A percentile compares a stretch with the other conserved stretches of the same genome.
Evolutionary conservation across 1,284 basidiomycete species (phyloP).

Genomic region (Tilletiopsis washingtonensis): DNA sequence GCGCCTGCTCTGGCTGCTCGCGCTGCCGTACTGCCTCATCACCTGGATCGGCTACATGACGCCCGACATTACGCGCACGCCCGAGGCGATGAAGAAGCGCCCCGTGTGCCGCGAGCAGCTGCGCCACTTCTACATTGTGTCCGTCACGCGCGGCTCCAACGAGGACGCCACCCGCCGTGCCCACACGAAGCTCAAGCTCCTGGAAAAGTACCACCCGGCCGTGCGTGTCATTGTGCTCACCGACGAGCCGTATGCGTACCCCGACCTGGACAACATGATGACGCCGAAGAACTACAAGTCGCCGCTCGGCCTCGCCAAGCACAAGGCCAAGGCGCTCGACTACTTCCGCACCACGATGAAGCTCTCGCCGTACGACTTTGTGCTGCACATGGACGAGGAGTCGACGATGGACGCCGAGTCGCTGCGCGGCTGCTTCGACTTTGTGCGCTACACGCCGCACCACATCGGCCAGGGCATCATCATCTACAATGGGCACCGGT

Average conservation of each 20-base stretch:
- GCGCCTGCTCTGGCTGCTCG: constrained; percentile 49
- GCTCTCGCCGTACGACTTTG: constrained; percentile 50
- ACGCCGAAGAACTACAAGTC: constrained; percentile 50
- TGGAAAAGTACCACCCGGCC: constrained; percentile 50
- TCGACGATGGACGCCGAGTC: constrained; percentile 49
- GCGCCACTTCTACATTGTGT: constrained; percentile 49
- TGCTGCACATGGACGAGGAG: constrained; percentile 50
- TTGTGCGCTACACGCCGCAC: constrained; percentile 48
- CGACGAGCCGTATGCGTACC: constrained; percentile 50
- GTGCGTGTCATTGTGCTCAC: constrained; percentile 49
- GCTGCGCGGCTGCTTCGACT: constrained; percentile 49
- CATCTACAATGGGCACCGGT: constrained; percentile 48
- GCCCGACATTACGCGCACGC: constrained; percentile 48
- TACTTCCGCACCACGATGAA: constrained; percentile 49
- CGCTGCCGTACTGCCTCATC: constrained; percentile 48
- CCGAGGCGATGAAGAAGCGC: constrained; percentile 45
- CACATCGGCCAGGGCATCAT: constrained; percentile 51
- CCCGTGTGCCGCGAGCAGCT: constrained; percentile 48
- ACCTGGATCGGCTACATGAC: constrained; percentile 45
- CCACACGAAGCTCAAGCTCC: constrained; percentile 48
- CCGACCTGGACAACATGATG: constrained; percentile 50
- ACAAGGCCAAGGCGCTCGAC: constrained; percentile 50
- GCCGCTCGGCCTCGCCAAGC: constrained; percentile 47
- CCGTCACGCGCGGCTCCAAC: constrained; percentile 50
- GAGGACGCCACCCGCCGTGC: constrained; percentile 48